A percentile compares a stretch with the other conserved stretches of the same genome.
Conservation (phyloP, 768 basidiomycete species). For the Kockovaella imperatae region DNA sequence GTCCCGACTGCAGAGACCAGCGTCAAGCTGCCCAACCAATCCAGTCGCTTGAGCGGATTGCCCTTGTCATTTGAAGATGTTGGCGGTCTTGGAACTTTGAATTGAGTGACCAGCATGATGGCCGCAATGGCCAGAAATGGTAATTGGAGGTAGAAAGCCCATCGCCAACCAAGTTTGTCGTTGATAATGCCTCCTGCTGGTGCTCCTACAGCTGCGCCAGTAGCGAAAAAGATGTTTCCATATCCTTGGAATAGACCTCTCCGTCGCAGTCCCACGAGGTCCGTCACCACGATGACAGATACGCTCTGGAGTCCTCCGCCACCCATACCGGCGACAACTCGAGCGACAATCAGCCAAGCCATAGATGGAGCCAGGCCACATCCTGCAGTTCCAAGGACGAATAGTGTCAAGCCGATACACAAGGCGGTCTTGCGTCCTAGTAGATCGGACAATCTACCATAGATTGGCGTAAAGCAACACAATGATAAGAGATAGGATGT, state of each 20-base stretch:
- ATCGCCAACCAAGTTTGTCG: slow-evolving; percentile 73
- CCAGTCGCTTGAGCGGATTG: slow-evolving; percentile 74
- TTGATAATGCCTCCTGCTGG: slow-evolving; percentile 52
- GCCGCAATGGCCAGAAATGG: slow-evolving; percentile 69
- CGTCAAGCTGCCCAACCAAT: slow-evolving; percentile 73
- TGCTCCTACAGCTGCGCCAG: slow-evolving; percentile 17
- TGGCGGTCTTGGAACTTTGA: slow-evolving; percentile 61
- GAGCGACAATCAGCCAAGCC: slow-evolving; percentile 67
- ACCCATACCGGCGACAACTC: slow-evolving; percentile 83
- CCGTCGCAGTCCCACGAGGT: slow-evolving; percentile 77
- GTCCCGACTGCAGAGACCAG: slow-evolving; percentile 51
- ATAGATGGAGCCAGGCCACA: slow-evolving; percentile 85
- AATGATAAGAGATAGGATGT: slow-evolving; percentile 79
- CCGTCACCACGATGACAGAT: slow-evolving; percentile 70
- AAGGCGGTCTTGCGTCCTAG: slow-evolving; percentile 54
- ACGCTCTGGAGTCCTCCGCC: slow-evolving; percentile 76
- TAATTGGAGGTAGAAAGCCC: slow-evolving; percentile 65
- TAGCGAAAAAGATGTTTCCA: slow-evolving; percentile 54
- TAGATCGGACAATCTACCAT: slow-evolving; percentile 44
- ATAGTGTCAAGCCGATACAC: slow-evolving; percentile 5
- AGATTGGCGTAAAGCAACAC: slow-evolving; percentile 75
- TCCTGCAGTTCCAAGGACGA: slow-evolving; percentile 61
- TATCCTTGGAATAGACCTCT: slow-evolving; percentile 79
- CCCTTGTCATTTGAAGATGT: no score
- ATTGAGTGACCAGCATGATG: slow-evolving; percentile 63